Evolutionary conservation across 441 rosid genomes (phyloP), one percentile per base, ranked within the genome.

Genomic region (Dalechampia spathulata): DNA sequence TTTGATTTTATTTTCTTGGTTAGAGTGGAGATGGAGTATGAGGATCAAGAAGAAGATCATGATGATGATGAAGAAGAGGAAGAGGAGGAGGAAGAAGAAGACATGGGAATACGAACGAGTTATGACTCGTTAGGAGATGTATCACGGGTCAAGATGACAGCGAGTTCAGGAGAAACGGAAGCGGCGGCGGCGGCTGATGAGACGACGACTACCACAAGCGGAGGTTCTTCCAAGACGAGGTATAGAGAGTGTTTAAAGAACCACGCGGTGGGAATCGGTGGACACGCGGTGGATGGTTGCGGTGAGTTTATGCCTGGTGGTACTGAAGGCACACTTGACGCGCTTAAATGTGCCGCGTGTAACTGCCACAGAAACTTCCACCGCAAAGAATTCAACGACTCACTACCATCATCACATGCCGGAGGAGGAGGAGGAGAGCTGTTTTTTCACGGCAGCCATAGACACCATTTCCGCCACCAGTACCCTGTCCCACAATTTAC

Each of bases 291-390:
- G 15, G 98, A 90, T 32, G 98, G 98, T 10, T 90, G 98, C 45
- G 77, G 96, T 2, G 98, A 90, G 67, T 90, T 90, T 71, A 75
- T 87, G 78, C 83, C 98, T 20, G 88, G 81, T 0, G 95, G 96
- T 5, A 81, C 81, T 50, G 92, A 90, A 16, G 98, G 96, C 20
- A 78, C 87, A 2, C 70, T 87, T 1, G 96, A 83, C 38, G 88
- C 85, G 52, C 78, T 91, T 21, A 86, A 78, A 71, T 91, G 96
- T 62, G 98, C 96, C 45, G 96, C 96, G 43, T 91, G 98, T 72
- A 79, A 79, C 76, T 91, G 98, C 72, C 98, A 91, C 78, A 78
- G 98, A 14, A 91, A 91, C 67, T 91, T 91, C 79, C 98, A 91
- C 87, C 91, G 96, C 22, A 88, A 84, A 58, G 98, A 87, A 72